phyloP scores from a whole-genome alignment of 352 stramenopile species.

The Phytophthora citricola region DNA sequence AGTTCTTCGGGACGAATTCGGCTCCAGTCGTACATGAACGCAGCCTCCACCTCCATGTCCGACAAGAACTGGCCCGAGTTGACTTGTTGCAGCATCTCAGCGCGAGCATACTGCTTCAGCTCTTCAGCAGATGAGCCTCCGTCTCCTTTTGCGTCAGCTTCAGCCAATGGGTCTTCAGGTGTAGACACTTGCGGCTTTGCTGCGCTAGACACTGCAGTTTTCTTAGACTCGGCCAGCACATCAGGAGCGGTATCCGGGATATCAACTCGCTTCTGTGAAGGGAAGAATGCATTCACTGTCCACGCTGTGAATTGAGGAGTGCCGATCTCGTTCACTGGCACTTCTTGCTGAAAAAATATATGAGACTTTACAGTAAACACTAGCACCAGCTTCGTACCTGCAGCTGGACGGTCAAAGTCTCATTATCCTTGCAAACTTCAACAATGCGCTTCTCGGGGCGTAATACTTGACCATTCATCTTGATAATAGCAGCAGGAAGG shows the following conservation, averaged over 20 bases:
- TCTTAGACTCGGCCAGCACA: slow-evolving; percentile 20
- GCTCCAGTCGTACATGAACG: slow-evolving; percentile 84
- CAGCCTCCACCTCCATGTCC: slow-evolving; percentile 80
- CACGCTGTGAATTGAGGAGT: slow-evolving; percentile 70
- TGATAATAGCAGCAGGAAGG: slow-evolving; percentile 65
- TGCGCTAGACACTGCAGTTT: not conserved
- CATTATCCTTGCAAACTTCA: slow-evolving; percentile 79
- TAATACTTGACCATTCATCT: slow-evolving; percentile 52
- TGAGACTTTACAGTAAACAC: not conserved
- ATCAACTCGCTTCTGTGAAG: slow-evolving; percentile 37
- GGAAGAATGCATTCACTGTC: slow-evolving; percentile 68
- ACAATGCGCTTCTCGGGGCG: slow-evolving; percentile 58
- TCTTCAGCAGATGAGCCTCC: slow-evolving; percentile 43
- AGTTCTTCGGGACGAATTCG: slow-evolving; percentile 60
- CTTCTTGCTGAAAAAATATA: slow-evolving; percentile 57
- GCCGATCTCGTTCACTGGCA: slow-evolving; percentile 85
- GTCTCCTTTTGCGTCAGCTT: slow-evolving; percentile 36
- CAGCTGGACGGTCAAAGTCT: slow-evolving; percentile 66
- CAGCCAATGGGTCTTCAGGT: slow-evolving; percentile 16
- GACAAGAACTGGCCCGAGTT: slow-evolving; percentile 83
- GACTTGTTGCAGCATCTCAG: slow-evolving; percentile 77
- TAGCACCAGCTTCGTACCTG: slow-evolving; percentile 44
- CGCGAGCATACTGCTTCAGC: slow-evolving; percentile 67
- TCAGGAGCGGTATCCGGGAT: slow-evolving; percentile 9
- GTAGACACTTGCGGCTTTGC: slow-evolving; percentile 6